Conservation (phyloP, 2,329 filamentous ascomycete genomes). For the Pyrenophora graminea region DNA sequence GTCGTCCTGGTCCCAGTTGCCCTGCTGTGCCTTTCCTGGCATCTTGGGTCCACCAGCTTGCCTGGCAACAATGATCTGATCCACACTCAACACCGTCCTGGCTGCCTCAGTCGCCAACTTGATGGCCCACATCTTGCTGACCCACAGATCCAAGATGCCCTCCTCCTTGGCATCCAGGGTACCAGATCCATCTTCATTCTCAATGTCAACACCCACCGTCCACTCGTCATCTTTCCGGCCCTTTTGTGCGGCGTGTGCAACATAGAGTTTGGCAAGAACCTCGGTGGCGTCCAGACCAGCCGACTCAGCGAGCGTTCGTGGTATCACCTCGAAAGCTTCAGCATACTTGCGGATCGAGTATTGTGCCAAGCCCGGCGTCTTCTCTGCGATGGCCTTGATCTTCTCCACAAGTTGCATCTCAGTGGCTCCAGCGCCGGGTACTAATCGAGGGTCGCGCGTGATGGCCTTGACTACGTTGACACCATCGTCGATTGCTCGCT, state of each 20-base stretch:
- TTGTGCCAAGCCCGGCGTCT: slow-evolving; percentile 88
- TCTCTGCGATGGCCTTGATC: slow-evolving; percentile 87
- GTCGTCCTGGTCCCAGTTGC: slow-evolving; percentile 71
- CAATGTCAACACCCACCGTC: slow-evolving; percentile 91
- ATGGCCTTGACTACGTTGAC: slow-evolving; percentile 99
- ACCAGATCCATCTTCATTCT: slow-evolving; percentile 80
- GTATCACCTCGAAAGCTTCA: slow-evolving; percentile 96
- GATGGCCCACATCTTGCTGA: slow-evolving; percentile 95
- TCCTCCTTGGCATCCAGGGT: slow-evolving; percentile 83
- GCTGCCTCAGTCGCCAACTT: slow-evolving; percentile 94
- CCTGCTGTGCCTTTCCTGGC: slow-evolving; percentile 77
- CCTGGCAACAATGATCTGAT: slow-evolving; percentile 98
- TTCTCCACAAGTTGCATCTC: slow-evolving; percentile 93
- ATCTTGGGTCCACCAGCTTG: slow-evolving; percentile 98
- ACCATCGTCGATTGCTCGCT: slow-evolving; percentile 95
- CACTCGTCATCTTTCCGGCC: slow-evolving; percentile 70
- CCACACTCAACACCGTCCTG: slow-evolving; percentile 90
- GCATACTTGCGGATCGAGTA: slow-evolving; percentile 98
- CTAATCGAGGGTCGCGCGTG: slow-evolving; percentile 86
- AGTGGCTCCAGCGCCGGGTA: slow-evolving; percentile 91
- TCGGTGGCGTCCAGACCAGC: slow-evolving; percentile 97
- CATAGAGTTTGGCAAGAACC: slow-evolving; percentile 87
- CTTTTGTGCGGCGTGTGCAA: slow-evolving; percentile 73
- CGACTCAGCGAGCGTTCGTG: slow-evolving; percentile 90
- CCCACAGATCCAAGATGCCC: slow-evolving; percentile 88